Evolutionary conservation across 352 stramenopile species (phyloP).

Genomic region (Phytophthora pluvialis): DNA sequence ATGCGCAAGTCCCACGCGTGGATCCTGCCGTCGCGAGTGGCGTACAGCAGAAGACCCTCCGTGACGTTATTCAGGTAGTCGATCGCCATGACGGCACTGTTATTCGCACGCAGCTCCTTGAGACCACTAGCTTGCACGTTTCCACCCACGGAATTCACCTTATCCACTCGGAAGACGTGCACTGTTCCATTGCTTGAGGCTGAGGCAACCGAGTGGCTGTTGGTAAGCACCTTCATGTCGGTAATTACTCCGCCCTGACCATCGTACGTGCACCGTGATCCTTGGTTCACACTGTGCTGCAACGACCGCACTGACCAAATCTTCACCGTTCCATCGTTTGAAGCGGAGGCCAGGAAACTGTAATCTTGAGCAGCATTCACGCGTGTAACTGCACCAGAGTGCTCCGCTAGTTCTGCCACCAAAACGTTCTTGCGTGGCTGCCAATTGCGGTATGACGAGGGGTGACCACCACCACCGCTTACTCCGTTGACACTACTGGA

Average conservation of each 20-base stretch:
- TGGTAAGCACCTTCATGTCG: slow-evolving; percentile 96
- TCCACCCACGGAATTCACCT: slow-evolving; percentile 69
- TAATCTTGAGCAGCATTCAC: slow-evolving; percentile 95
- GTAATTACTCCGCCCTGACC: slow-evolving; percentile 91
- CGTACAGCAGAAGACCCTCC: slow-evolving; percentile 94
- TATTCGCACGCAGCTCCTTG: slow-evolving; percentile 79
- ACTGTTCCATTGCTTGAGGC: slow-evolving; percentile 90
- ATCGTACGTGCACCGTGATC: slow-evolving; percentile 94
- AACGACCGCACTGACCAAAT: slow-evolving; percentile 95
- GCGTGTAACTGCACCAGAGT: slow-evolving; percentile 93
- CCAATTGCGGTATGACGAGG: slow-evolving; percentile 78
- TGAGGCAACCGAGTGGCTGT: slow-evolving; percentile 95
- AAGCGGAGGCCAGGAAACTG: slow-evolving; percentile 96
- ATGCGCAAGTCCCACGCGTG: slow-evolving; percentile 94
- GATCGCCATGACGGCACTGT: slow-evolving; percentile 94
- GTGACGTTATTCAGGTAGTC: slow-evolving; percentile 97
- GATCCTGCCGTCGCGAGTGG: slow-evolving; percentile 91
- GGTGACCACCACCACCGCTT: slow-evolving; percentile 39
- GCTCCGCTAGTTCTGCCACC: slow-evolving; percentile 90
- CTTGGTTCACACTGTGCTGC: slow-evolving; percentile 93
- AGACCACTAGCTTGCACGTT: slow-evolving; percentile 77
- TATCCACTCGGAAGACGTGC: slow-evolving; percentile 97
- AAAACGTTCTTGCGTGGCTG: slow-evolving; percentile 84
- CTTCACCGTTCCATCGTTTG: slow-evolving; percentile 95
- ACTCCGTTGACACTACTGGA: slow-evolving; percentile 37